A percentile compares a stretch with the other conserved stretches of the same genome.
These are phyloP conservation scores for Cladosporium austrohemisphaericum DNA, from an alignment of 2,329 filamentous ascomycete genomes.

Conservation along the genomic window DNA sequence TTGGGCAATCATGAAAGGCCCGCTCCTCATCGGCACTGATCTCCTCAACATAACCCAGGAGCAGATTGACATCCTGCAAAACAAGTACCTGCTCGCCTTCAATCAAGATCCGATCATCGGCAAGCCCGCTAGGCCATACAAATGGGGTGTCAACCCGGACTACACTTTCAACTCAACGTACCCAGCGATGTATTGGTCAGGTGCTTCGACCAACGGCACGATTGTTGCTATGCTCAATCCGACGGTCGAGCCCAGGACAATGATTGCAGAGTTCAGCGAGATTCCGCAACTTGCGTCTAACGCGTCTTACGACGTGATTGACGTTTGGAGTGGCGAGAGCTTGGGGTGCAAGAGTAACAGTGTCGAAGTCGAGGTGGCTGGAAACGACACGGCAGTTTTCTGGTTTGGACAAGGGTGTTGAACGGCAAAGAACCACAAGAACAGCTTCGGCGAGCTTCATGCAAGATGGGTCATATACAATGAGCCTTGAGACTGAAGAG, in stretches of 20 bases:
- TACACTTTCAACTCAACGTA: constrained; percentile 48
- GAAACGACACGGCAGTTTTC: constrained; percentile 22
- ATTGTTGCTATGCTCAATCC: constrained; percentile 50
- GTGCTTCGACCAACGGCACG: constrained; percentile 41
- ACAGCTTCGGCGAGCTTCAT: no score
- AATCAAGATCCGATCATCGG: constrained; percentile 47
- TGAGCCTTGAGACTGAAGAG: no score
- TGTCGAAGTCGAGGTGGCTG: constrained; percentile 24
- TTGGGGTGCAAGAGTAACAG: constrained; percentile 25
- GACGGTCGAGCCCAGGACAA: constrained; percentile 30
- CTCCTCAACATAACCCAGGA: constrained; percentile 38
- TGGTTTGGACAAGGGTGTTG: constrained; percentile 11
- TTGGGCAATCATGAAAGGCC: constrained; percentile 48
- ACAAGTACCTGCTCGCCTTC: constrained; percentile 48
- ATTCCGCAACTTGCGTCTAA: constrained; percentile 39
- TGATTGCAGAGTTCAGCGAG: constrained; percentile 41
- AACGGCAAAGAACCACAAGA: not conserved
- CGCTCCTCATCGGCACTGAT: constrained; percentile 48
- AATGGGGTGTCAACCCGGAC: constrained; percentile 50
- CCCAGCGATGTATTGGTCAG: constrained; percentile 51
- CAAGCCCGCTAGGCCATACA: constrained; percentile 40
- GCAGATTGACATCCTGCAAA: constrained; percentile 45
- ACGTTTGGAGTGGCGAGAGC: constrained; percentile 47
- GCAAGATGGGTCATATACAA: no score
- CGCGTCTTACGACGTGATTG: constrained; percentile 38